Base-by-base conservation (phyloP, 345 rosid species). In the Turritis glabra region DNA sequence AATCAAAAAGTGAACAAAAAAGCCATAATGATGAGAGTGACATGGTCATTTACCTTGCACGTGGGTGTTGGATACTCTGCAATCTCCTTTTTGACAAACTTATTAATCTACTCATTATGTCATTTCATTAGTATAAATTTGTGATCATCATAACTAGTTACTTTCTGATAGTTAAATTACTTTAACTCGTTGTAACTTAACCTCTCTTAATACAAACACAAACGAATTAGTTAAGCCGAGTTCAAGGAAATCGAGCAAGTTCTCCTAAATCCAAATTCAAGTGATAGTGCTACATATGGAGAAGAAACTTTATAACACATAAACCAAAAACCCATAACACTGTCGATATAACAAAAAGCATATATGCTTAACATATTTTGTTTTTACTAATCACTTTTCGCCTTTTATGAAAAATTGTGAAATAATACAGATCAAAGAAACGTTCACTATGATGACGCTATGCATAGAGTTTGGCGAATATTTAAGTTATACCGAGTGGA, bases 31-130 rank as follows among this genome's bases (percentile, higher is more conserved):
- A 77, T 77, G 80, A 77, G 71, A 64, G 80, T 70, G 80, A 63
- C 71, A 77, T 38, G 44, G 66, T 64, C 80, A 64, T 63, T 61
- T 64, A 66, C 60, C 60, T 54, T 77, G 80, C 80, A 77, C 80
- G 80, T 77, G 76, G 72, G 80, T 57, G 66, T 70, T 64, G 72
- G 80, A 55, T 77, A 70, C 71, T 55, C 61, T 70, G 80, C 76
- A 77, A 19, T 62, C 66, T 35, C 60, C 72, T 47, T 77, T 76
- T 77, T 63, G 48, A 38, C 75, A 35, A 51, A 59, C 57, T 60
- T 76, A 60, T 65, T 66, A 67, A 57, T 74, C 72, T 66, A 52
- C 74, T 75, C 79, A 60, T 68, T 68, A 44, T 51, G 74, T 29
- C 63, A 52, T 22, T 47, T 57, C 59, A n/a, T 18, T 55, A n/a